phyloP scores from a whole-genome alignment of 2,329 filamentous ascomycete genomes.

The Rutstroemia sp. region DNA sequence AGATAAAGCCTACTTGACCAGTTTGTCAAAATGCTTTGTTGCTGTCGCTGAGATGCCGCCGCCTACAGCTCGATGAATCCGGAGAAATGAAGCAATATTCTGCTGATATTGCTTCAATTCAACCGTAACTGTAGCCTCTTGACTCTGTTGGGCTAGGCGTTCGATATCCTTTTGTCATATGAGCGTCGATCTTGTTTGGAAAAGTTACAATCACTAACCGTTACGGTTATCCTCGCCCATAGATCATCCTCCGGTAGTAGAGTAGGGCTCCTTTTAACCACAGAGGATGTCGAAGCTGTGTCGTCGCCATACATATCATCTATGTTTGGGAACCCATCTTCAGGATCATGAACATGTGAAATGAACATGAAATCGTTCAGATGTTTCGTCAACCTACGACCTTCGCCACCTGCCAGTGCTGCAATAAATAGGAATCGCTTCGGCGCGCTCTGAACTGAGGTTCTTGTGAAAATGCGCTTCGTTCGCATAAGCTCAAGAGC shows the following conservation, averaged over 20 bases:
- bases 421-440: conserved; percentile 75
- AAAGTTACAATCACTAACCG: conserved; percentile 12
- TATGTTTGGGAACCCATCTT: conserved; percentile 67
- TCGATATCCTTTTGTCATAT: conserved; percentile 24
- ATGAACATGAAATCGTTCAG: conserved; percentile 81
- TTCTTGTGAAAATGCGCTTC: conserved; percentile 68
- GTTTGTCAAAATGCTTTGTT: conserved; percentile 66
- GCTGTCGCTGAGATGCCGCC: conserved; percentile 71
- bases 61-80: conserved; percentile 77
- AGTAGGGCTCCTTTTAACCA: conserved; percentile 26
- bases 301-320: conserved; percentile 47
- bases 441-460: conserved; percentile 65
- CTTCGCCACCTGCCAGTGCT: conserved; percentile 49
- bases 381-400: conserved; percentile 46
- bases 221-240: conserved; percentile 23
- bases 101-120: conserved; percentile 80
- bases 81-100: conserved; percentile 80
- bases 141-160: conserved; percentile 40
- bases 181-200: conserved; percentile 6
- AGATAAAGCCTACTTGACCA: conserved; percentile 45
- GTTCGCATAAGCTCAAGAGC: conserved; percentile 70
- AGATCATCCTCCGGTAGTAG: conserved; percentile 11
- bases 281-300: conserved; percentile 27
- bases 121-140: conserved; percentile 57
- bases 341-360: conserved; percentile 72